Evolutionary conservation across 306 rosid species (phyloP).

Genomic region (Rosa persica): DNA sequence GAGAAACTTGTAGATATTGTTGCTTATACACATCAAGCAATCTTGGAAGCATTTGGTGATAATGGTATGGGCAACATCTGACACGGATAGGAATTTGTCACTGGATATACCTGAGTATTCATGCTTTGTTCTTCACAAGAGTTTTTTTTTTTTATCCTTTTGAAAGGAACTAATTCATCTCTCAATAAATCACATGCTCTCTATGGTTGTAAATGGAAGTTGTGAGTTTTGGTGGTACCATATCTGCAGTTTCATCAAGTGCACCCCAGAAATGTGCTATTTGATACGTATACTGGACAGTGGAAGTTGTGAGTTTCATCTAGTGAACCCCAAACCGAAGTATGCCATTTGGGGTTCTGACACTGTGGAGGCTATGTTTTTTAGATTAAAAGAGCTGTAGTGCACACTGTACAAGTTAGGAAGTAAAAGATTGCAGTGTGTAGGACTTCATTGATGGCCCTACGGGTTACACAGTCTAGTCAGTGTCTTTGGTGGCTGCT

Average conservation of each 20-base stretch:
- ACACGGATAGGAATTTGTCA: background rate
- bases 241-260: background rate
- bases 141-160: background rate
- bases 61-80: slow-evolving; percentile 48
- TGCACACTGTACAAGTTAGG: background rate
- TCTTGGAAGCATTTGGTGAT: slow-evolving; percentile 61
- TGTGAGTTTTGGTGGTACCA: background rate
- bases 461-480: background rate
- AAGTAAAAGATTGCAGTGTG: background rate
- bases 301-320: too few species aligned
- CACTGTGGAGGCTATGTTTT: too few species aligned
- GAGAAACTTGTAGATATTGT: slow-evolving; percentile 77
- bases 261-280: background rate
- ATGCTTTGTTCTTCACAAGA: background rate
- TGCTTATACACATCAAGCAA: slow-evolving; percentile 61
- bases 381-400: background rate
- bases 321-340: too few species aligned
- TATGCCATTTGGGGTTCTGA: too few species aligned
- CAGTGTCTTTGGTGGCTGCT: background rate
- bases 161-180: background rate
- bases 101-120: background rate
- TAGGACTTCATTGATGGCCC: background rate
- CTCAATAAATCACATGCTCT: background rate
- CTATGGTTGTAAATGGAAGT: background rate
- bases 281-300: background rate